These are phyloP conservation scores for Claviceps capensis DNA, from an alignment of 2,329 filamentous ascomycete genomes.

Conservation along the genomic window DNA sequence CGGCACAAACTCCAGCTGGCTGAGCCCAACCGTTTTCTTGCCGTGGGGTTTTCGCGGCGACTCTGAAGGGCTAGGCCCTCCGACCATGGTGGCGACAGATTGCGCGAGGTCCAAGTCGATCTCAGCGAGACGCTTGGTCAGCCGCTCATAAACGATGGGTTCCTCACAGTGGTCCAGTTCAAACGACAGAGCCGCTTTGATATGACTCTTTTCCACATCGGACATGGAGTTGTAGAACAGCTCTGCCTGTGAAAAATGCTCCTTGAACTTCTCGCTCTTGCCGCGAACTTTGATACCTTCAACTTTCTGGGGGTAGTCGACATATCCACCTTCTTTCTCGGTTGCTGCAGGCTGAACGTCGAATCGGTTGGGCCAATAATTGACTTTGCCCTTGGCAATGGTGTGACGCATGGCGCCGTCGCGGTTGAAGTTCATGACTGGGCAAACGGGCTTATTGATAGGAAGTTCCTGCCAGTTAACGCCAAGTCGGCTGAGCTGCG, in stretches of 20 bases:
- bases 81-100: conserved; percentile 55
- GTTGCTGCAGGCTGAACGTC: conserved; percentile 53
- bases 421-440: conserved; percentile 63
- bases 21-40: conserved; percentile 51
- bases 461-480: conserved; percentile 66
- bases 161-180: conserved; percentile 77
- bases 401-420: conserved; percentile 27
- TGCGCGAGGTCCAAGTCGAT: conserved; percentile 60
- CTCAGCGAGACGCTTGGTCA: conserved; percentile 54
- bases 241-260: conserved; percentile 67
- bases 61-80: conserved; percentile 44
- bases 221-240: conserved; percentile 72
- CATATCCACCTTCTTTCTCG: conserved; percentile 49
- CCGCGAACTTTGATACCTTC: conserved; percentile 57
- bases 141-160: conserved; percentile 57
- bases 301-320: conserved; percentile 49
- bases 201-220: conserved; percentile 52
- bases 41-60: conserved; percentile 45
- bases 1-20: conserved; percentile 54
- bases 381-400: conserved; percentile 6
- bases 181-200: conserved; percentile 59
- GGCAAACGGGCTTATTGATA: conserved; percentile 62
- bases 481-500: conserved; percentile 41
- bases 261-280: conserved; percentile 59
- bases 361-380: conserved; percentile 16